Conservation (phyloP, 495 filamentous ascomycete species). For the Lentithecium fluviatile region DNA sequence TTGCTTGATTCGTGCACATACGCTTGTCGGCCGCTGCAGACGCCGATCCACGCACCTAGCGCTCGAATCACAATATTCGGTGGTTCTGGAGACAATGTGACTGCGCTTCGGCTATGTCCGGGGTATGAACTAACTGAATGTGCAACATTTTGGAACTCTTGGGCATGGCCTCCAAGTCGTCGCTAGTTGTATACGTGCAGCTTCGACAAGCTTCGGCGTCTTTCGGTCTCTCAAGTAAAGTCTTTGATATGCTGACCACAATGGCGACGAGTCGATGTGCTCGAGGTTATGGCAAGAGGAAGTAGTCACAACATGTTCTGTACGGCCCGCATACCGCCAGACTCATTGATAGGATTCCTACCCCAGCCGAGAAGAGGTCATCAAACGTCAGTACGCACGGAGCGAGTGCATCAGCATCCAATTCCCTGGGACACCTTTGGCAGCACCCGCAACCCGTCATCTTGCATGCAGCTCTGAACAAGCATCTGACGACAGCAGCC, state of each 20-base stretch:
- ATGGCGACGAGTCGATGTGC: conserved; percentile 1
- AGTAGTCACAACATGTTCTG: too few species aligned
- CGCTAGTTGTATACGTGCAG: conserved; percentile 21
- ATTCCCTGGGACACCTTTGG: not conserved
- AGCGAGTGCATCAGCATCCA: not conserved
- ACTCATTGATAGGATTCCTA: not conserved
- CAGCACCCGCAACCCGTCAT: not conserved
- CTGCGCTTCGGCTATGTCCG: conserved; percentile 4
- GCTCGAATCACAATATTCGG: conserved; percentile 8
- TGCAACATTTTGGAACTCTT: conserved; percentile 2
- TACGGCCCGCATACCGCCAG: not conserved
- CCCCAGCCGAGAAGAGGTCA: not conserved
- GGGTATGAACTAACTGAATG: not conserved
- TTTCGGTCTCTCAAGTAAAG: conserved; percentile 1
- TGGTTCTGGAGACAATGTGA: not conserved
- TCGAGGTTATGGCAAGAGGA: too few species aligned
- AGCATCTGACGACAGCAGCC: conserved; percentile 36
- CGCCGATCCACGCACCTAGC: conserved; percentile 6
- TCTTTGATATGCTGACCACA: conserved; percentile 27
- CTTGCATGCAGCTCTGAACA: conserved; percentile 32
- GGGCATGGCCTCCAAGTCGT: not conserved
- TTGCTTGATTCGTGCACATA: conserved; percentile 18
- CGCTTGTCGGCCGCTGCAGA: conserved; percentile 8
- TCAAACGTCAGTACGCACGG: not conserved
- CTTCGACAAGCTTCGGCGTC: conserved; percentile 7